Base-by-base conservation (phyloP, 352 stramenopile genomes). In the Globisporangium viniferum region DNA sequence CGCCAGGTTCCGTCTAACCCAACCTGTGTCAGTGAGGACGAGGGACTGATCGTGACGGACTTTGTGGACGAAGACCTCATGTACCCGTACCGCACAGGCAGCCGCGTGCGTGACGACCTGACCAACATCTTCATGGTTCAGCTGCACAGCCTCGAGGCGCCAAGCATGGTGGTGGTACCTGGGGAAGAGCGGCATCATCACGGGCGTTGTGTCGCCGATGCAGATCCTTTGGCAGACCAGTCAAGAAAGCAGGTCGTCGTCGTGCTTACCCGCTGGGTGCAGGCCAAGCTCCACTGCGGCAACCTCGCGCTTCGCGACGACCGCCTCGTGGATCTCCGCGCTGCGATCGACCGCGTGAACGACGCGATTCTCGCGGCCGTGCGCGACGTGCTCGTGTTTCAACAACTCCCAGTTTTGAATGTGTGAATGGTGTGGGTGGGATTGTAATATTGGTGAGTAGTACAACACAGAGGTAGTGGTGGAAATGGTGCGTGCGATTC, bases 191-290 rank as follows among this genome's bases (percentile, higher is more conserved):
- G 5, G 7, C 15, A 49, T 18, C 15, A 49, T 18, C 41, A n/a
- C 39, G 14, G 14, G 5, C 20, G 41, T n/a, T 18, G 15, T 2
- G 18, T 22, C 18, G 12, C 10, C 24, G 14, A 46, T 8, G 20
- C 3, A 12, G 18, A 18, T 33, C 2, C 29, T 51, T 51, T 51
- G 44, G 44, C 22, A 51, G 44, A 51, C 5, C 1, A 51, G 15
- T 5, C 6, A 3, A 20, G 14, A 15, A 56, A 60, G 35, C 33
- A 20, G 1, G 24, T 65, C 1, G 56, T 65, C 2, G 56, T 85
- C 15, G 78, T 85, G 27, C 60, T 85, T 10, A 80, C 70, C 10
- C 59, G 70, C 15, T 85, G 78, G 78, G 72, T 69, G 5, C 67
- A 78, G 18, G 73, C 63, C 41, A 73, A 54, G 31, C 66, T 83